A percentile compares a stretch with the other conserved stretches of the same genome.
phyloP scores from a whole-genome alignment of 495 filamentous ascomycete genomes.

The Penicillium dipodomyicola region DNA sequence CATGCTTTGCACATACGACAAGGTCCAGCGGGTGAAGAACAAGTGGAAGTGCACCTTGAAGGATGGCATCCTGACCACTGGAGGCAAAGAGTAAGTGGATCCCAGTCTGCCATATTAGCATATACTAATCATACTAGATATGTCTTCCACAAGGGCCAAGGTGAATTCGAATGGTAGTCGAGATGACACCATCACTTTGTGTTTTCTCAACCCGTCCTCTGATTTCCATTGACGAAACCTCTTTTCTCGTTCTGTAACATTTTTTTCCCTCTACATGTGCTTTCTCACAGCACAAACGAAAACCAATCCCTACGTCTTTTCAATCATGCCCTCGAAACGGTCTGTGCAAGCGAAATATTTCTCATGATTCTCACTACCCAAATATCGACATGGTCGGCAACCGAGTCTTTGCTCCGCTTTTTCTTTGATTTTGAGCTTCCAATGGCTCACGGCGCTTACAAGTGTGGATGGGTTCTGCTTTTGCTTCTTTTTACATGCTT shows the following conservation, averaged over 20 bases:
- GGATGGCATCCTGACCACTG: constrained; percentile 89
- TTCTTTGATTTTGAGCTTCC: constrained; percentile 13
- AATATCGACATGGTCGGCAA: constrained; percentile 11
- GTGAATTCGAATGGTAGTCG: constrained; percentile 93
- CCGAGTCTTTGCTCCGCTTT: constrained; percentile 5
- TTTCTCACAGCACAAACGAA: constrained; percentile 15
- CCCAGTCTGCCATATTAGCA: background rate
- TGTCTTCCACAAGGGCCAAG: constrained; percentile 94
- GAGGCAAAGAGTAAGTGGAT: constrained; percentile 73
- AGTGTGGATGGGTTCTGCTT: constrained; percentile 15
- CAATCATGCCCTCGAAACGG: constrained; percentile 17
- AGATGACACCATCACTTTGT: background rate
- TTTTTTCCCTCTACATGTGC: constrained; percentile 7
- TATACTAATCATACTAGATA: constrained; percentile 52
- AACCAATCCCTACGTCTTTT: constrained; percentile 12
- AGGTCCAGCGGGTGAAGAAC: constrained; percentile 98
- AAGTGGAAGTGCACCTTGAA: constrained; percentile 99
- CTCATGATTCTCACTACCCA: constrained; percentile 19
- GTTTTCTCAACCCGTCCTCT: background rate
- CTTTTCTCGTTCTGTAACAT: constrained; percentile 19
- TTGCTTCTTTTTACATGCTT: background rate
- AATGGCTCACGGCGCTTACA: constrained; percentile 20
- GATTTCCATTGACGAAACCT: constrained; percentile 12
- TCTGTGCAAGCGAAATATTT: constrained; percentile 21
- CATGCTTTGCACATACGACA: constrained; percentile 99